A percentile compares a stretch with the other conserved stretches of the same genome.
phyloP scores from a whole-genome alignment of 139 green algal species.

The Closterium sp. region DNA sequence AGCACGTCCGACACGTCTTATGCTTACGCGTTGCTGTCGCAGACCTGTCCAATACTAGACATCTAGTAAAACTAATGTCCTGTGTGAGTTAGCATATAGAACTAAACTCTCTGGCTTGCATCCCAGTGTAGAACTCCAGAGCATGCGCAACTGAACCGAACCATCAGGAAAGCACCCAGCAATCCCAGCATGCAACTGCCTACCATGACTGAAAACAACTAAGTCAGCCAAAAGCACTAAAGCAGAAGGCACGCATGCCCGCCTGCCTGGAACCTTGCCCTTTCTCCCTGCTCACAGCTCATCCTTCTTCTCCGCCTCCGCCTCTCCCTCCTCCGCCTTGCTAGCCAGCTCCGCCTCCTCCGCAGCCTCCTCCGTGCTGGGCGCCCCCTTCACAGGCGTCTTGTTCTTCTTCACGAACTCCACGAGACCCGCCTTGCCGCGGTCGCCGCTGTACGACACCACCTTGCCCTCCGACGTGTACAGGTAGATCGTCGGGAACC shows the following conservation, averaged over 20 bases:
- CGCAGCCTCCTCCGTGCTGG: neutral
- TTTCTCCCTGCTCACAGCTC: conserved; percentile 2
- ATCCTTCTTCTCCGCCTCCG: neutral
- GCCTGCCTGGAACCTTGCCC: too few species aligned
- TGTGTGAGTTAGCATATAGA: too few species aligned
- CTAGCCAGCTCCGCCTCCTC: conserved; percentile 5
- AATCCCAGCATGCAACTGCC: neutral
- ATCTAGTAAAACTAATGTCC: too few species aligned
- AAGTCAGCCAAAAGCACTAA: too few species aligned
- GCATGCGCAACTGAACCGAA: neutral
- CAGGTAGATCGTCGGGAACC: conserved; percentile 44
- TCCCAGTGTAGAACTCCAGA: neutral
- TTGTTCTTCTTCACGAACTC: conserved; percentile 36
- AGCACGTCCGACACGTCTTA: too few species aligned
- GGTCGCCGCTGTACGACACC: conserved; percentile 13
- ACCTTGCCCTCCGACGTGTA: conserved; percentile 13
- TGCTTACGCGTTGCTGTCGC: too few species aligned
- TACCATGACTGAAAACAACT: too few species aligned
- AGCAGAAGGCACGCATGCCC: too few species aligned
- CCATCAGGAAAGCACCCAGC: neutral
- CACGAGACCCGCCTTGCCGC: conserved; percentile 12
- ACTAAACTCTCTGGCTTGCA: too few species aligned
- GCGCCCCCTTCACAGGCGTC: neutral
- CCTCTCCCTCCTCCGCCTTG: conserved; percentile 8
- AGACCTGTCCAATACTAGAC: too few species aligned